Conservation (phyloP, 805 yeast genomes). For the Teunomyces lycoperdinae region DNA sequence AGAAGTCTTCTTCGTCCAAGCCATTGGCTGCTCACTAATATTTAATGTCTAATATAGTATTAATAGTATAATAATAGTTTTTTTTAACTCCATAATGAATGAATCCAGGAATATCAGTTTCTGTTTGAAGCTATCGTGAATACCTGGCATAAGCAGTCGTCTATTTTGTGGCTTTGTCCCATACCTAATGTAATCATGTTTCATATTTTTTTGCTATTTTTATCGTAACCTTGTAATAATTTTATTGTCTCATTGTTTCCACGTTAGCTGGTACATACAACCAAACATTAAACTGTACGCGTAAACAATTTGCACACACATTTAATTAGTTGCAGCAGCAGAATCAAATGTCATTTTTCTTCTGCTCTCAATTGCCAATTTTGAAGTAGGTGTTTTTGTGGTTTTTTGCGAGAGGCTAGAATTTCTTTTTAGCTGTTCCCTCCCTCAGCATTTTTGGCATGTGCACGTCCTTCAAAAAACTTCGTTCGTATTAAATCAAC, state of each 20-base stretch:
- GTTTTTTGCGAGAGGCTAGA: not conserved
- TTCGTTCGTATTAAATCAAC: constrained; percentile 1
- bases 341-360: not conserved
- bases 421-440: not conserved
- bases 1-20: constrained; percentile 22
- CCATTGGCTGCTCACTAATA: constrained; percentile 5
- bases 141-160: not conserved
- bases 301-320: no score
- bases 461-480: constrained; percentile 4
- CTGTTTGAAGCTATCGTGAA: not conserved
- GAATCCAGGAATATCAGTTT: not conserved
- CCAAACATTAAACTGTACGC: no score
- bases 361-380: not conserved
- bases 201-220: not conserved
- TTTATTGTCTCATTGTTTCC: not conserved
- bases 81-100: not conserved
- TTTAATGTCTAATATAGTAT: constrained; percentile 4
- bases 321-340: no score
- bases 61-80: constrained; percentile 3
- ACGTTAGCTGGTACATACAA: no score
- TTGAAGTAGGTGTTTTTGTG: not conserved
- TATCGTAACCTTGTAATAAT: not conserved
- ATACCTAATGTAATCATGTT: not conserved
- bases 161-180: not conserved
- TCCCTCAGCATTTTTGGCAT: not conserved